These are phyloP conservation scores for Hypocrella siamensis DNA, from an alignment of 2,329 filamentous ascomycete species.

Conservation along the genomic window DNA sequence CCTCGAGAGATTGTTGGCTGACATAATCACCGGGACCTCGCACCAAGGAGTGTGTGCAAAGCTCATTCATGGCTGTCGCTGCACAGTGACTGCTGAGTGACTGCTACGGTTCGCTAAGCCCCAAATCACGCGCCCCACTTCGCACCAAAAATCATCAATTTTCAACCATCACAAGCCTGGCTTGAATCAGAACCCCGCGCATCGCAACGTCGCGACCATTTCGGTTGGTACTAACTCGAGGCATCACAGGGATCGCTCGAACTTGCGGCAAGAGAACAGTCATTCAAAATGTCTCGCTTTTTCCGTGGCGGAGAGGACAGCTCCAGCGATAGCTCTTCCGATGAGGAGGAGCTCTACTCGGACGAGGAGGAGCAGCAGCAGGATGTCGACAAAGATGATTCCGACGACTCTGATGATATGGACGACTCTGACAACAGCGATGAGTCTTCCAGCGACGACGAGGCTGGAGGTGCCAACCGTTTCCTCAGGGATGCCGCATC, in stretches of 20 bases:
- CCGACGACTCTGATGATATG: conserved; percentile 23
- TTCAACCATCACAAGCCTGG: conserved; percentile 14
- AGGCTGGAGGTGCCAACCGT: conserved; percentile 55
- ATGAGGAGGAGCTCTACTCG: conserved; percentile 89
- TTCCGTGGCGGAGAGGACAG: conserved; percentile 86
- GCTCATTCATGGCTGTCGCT: background rate
- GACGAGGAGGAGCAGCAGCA: conserved; percentile 22
- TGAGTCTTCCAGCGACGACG: conserved; percentile 45
- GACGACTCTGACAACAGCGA: conserved; percentile 37
- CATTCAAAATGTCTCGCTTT: conserved; percentile 77
- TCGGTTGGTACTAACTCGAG: too few relatives aligned
- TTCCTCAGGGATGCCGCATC: conserved; percentile 67
- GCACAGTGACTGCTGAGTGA: background rate
- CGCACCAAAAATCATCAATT: conserved; percentile 28
- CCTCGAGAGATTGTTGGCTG: conserved; percentile 2
- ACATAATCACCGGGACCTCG: conserved; percentile 6
- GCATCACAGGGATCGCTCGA: background rate
- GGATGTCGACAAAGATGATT: conserved; percentile 17
- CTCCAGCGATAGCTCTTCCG: conserved; percentile 88
- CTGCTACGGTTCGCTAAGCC: conserved; percentile 17
- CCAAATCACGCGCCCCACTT: conserved; percentile 21
- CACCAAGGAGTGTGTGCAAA: too few relatives aligned
- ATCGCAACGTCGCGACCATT: conserved; percentile 11
- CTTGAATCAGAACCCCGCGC: conserved; percentile 20
- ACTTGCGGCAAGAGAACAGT: too few relatives aligned